Evolutionary conservation across 2,329 filamentous ascomycete genomes (phyloP).

Genomic region (Cladosporium sp.): DNA sequence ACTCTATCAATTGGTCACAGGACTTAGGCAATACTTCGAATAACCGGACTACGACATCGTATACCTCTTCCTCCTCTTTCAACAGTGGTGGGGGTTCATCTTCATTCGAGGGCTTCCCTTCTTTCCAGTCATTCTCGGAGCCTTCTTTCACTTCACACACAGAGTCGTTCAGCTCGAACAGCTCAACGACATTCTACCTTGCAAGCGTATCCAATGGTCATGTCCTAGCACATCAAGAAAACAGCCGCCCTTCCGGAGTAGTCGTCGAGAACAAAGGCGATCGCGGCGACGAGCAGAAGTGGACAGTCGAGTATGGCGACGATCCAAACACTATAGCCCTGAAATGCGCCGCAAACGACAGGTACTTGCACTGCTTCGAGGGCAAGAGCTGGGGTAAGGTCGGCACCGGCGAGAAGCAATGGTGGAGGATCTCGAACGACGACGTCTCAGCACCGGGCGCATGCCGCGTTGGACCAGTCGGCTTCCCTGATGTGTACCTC

Average conservation of each 20-base stretch:
- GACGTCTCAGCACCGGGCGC: conserved; percentile 9
- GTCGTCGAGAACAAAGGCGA: conserved; percentile 20
- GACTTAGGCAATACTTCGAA: not conserved
- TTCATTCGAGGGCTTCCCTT: conserved; percentile 8
- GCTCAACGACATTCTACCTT: conserved; percentile 9
- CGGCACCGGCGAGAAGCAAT: conserved; percentile 18
- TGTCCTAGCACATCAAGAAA: conserved; percentile 5
- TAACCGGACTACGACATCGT: not conserved
- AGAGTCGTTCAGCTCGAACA: not conserved
- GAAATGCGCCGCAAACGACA: conserved; percentile 10
- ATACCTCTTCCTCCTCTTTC: not conserved
- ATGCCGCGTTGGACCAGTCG: conserved; percentile 7
- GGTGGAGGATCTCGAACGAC: conserved; percentile 18
- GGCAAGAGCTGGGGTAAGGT: conserved; percentile 3
- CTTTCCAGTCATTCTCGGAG: not conserved
- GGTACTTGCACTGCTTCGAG: conserved; percentile 12
- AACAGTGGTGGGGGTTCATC: not conserved
- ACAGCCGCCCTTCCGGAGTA: conserved; percentile 1
- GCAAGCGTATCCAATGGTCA: conserved; percentile 17
- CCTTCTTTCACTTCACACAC: not conserved
- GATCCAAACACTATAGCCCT: conserved; percentile 10
- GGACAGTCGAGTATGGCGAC: conserved; percentile 14
- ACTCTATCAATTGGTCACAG: conserved; percentile 5
- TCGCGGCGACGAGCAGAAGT: conserved; percentile 17
- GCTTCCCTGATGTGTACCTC: conserved; percentile 10